phyloP scores from a whole-genome alignment of 768 basidiomycete species.

The Psilocybe tampanensis region DNA sequence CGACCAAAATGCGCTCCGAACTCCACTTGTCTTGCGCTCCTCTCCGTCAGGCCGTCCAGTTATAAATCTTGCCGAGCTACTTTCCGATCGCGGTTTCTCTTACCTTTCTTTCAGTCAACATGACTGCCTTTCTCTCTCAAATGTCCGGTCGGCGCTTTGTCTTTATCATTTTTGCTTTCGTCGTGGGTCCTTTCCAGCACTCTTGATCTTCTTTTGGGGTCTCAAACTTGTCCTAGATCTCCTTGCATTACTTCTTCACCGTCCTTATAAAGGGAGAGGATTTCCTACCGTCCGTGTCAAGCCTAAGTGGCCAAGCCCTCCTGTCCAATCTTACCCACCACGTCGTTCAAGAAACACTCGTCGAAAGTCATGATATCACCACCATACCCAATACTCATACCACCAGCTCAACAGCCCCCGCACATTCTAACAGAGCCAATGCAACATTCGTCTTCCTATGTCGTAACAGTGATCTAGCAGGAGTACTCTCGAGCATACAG shows the following conservation, averaged over 20 bases:
- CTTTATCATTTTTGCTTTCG: conserved; percentile 43
- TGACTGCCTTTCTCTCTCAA: conserved; percentile 13
- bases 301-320: conserved; percentile 35
- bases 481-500: conserved; percentile 58
- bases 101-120: conserved; percentile 5
- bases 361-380: not conserved
- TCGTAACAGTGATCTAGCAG: conserved; percentile 53
- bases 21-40: conserved; percentile 6
- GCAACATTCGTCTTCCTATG: conserved; percentile 82
- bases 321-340: conserved; percentile 12
- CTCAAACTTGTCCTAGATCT: conserved; percentile 38
- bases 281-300: conserved; percentile 43
- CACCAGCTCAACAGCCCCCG: not conserved
- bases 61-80: conserved; percentile 9
- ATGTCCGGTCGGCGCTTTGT: conserved; percentile 65
- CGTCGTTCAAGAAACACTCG: not conserved
- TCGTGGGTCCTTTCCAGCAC: conserved; percentile 38
- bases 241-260: conserved; percentile 57
- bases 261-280: conserved; percentile 53
- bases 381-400: not conserved
- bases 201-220: not conserved
- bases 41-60: conserved; percentile 3
- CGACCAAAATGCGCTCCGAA: not conserved
- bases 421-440: conserved; percentile 49
- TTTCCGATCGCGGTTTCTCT: not conserved